Evolutionary conservation across 768 basidiomycete genomes (phyloP).

Genomic region (Pleurotus tuoliensis): DNA sequence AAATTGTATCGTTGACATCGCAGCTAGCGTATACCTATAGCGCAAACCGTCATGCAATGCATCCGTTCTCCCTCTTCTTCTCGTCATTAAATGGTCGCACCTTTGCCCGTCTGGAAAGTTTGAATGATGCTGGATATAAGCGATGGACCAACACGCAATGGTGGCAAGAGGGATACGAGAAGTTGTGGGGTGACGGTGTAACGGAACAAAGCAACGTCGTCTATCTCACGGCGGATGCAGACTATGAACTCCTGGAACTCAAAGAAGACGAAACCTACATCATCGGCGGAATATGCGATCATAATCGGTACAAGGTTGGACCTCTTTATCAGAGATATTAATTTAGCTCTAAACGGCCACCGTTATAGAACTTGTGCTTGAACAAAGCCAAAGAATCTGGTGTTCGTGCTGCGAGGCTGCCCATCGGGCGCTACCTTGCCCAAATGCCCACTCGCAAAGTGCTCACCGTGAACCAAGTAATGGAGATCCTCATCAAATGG

Average conservation of each 20-base stretch:
- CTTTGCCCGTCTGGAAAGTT: conserved; percentile 56
- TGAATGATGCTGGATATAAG: conserved; percentile 64
- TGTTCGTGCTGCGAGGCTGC: conserved; percentile 84
- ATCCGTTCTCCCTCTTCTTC: conserved; percentile 73
- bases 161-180: conserved; percentile 75
- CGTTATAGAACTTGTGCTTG: conserved; percentile 75
- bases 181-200: conserved; percentile 47
- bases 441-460: conserved; percentile 89
- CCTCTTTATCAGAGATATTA: conserved; percentile 5
- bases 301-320: conserved; percentile 88
- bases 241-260: conserved; percentile 80
- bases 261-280: conserved; percentile 85
- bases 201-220: conserved; percentile 53
- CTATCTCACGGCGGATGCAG: conserved; percentile 94
- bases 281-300: conserved; percentile 93
- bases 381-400: conserved; percentile 75
- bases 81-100: conserved; percentile 78
- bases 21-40: conserved; percentile 93
- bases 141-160: conserved; percentile 83
- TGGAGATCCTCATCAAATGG: conserved; percentile 91
- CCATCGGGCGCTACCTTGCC: conserved; percentile 88
- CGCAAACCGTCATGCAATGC: conserved; percentile 68
- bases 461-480: conserved; percentile 94
- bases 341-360: conserved; percentile 9
- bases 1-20: conserved; percentile 83